Conservation (phyloP, 306 rosid species). For the Alnus glutinosa region DNA sequence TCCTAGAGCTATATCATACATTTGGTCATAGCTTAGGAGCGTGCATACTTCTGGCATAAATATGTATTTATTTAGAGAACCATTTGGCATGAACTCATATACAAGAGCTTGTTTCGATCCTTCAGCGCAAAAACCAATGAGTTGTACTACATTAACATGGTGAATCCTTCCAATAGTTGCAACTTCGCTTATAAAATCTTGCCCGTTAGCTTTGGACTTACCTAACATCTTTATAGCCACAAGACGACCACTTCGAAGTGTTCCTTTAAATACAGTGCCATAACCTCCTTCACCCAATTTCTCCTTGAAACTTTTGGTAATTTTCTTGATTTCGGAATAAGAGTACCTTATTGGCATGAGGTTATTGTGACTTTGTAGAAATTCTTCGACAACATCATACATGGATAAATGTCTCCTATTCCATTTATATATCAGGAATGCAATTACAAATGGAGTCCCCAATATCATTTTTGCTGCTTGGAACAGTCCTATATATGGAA, state of each 20-base stretch:
- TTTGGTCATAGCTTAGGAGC: no score
- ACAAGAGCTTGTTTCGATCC: conserved; percentile 18
- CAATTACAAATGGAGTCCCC: no score
- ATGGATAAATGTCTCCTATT: not conserved
- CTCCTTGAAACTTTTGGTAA: no score
- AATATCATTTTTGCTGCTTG: no score
- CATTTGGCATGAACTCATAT: not conserved
- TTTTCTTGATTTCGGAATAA: no score
- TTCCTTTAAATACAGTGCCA: no score
- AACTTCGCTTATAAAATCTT: conserved; percentile 29
- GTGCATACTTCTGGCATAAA: no score
- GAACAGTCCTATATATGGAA: no score
- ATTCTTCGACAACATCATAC: not conserved
- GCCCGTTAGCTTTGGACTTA: conserved; percentile 16
- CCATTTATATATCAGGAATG: no score
- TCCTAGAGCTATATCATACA: no score
- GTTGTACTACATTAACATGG: conserved; percentile 22
- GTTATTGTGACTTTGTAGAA: not conserved
- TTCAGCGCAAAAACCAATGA: conserved; percentile 25
- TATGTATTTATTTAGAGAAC: no score
- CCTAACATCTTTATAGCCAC: conserved; percentile 26
- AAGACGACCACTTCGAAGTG: not conserved
- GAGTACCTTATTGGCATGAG: not conserved
- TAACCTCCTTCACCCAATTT: no score
- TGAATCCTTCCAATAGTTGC: conserved; percentile 20